phyloP scores from a whole-genome alignment of 2,329 filamentous ascomycete genomes.

The Lachnellula suecica region DNA sequence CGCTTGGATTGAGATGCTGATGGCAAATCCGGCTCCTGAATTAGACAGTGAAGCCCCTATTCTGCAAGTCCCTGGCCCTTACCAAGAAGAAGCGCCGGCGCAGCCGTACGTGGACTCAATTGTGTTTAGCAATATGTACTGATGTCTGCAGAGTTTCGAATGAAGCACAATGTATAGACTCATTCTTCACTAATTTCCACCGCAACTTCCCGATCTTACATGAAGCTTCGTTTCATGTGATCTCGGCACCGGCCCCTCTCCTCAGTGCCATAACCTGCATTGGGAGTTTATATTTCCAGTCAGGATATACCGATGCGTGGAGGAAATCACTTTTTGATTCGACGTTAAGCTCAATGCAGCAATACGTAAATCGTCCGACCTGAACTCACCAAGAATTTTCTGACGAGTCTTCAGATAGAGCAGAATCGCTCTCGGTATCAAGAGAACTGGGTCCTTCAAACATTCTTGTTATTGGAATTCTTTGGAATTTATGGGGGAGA shows the following conservation, averaged over 20 bases:
- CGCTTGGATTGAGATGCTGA: slow-evolving; percentile 5
- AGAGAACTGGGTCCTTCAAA: slow-evolving; percentile 8
- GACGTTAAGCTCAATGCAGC: slow-evolving; percentile 3
- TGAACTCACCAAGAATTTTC: neutral
- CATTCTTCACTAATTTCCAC: slow-evolving; percentile 7
- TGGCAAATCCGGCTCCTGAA: neutral
- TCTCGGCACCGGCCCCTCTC: slow-evolving; percentile 7
- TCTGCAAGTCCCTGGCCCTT: neutral
- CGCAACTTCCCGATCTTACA: slow-evolving; percentile 7
- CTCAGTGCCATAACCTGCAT: slow-evolving; percentile 7
- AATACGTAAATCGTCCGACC: slow-evolving; percentile 3
- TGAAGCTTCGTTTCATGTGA: slow-evolving; percentile 9
- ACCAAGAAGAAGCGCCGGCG: neutral
- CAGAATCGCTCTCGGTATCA: slow-evolving; percentile 12
- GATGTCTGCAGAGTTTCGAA: neutral
- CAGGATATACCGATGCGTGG: slow-evolving; percentile 1
- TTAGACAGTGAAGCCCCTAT: neutral
- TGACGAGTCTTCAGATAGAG: slow-evolving; percentile 1
- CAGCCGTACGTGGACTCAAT: neutral
- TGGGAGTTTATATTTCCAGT: slow-evolving; percentile 5
- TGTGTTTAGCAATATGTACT: neutral
- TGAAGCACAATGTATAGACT: slow-evolving; percentile 2
- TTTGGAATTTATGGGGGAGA: slow-evolving; percentile 10
- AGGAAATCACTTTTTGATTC: slow-evolving; percentile 4
- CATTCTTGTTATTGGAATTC: slow-evolving; percentile 8